Percentiles rank a stretch among this genome's conserved stretches.
Evolutionary conservation across 2,329 filamentous ascomycete genomes (phyloP).

Genomic region (Tolypocladium guangdongense): DNA sequence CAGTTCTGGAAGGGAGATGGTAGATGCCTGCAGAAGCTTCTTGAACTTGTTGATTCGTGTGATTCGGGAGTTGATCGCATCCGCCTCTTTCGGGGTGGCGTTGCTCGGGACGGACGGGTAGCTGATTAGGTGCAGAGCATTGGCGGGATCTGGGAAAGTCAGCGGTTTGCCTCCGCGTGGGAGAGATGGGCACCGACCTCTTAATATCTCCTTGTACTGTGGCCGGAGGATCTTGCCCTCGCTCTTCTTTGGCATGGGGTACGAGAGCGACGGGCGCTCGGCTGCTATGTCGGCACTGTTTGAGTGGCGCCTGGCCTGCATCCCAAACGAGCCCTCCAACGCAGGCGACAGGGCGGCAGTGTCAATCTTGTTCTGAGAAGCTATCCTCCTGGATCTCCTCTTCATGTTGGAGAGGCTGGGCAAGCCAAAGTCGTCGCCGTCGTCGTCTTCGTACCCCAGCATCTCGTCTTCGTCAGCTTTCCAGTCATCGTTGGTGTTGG

Average conservation of each 20-base stretch:
- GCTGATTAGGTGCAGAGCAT: slow-evolving; percentile 87
- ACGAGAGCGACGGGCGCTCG: slow-evolving; percentile 70
- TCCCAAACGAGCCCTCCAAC: slow-evolving; percentile 26
- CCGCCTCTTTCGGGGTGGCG: slow-evolving; percentile 71
- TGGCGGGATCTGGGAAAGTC: slow-evolving; percentile 58
- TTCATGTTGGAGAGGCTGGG: slow-evolving; percentile 90
- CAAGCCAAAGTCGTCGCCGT: slow-evolving; percentile 90
- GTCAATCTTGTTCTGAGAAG: slow-evolving; percentile 26
- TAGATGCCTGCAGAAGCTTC: slow-evolving; percentile 82
- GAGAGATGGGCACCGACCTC: slow-evolving; percentile 32
- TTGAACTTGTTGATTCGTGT: slow-evolving; percentile 98
- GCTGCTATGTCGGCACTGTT: slow-evolving; percentile 92
- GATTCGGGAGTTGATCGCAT: slow-evolving; percentile 77
- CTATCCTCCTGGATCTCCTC: slow-evolving; percentile 50
- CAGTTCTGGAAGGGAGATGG: slow-evolving; percentile 75
- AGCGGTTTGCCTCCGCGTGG: not conserved
- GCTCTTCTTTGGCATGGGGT: slow-evolving; percentile 78
- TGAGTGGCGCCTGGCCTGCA: slow-evolving; percentile 49
- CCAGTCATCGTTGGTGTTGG: slow-evolving; percentile 76
- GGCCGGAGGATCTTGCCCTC: slow-evolving; percentile 94
- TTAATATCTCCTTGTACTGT: slow-evolving; percentile 93
- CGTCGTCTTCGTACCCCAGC: slow-evolving; percentile 70
- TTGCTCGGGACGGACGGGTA: slow-evolving; percentile 66
- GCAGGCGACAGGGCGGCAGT: slow-evolving; percentile 22
- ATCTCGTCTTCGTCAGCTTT: slow-evolving; percentile 66